Percentiles rank a stretch among this genome's conserved stretches.
Evolutionary conservation across 2,329 filamentous ascomycete genomes (phyloP).

Genomic region (Zasmidium angulare): DNA sequence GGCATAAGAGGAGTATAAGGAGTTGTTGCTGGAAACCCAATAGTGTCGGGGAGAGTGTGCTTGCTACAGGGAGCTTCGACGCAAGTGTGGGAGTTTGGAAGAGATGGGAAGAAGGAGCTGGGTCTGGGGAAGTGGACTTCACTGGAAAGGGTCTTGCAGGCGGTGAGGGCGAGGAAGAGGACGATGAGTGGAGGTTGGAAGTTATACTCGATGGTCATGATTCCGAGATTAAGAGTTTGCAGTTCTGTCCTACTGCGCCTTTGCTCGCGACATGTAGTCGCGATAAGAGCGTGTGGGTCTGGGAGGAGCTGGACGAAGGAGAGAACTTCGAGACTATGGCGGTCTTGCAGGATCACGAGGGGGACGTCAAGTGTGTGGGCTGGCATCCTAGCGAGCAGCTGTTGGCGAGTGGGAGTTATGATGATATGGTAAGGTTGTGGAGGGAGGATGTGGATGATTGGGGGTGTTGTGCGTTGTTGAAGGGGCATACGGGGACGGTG

Average conservation of each 20-base stretch:
- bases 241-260: conserved; percentile 71
- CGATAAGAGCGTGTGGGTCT: conserved; percentile 97
- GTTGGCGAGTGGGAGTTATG: conserved; percentile 88
- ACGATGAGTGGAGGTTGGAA: conserved; percentile 84
- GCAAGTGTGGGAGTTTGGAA: conserved; percentile 72
- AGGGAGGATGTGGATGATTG: conserved; percentile 91
- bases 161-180: conserved; percentile 46
- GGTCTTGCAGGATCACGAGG: conserved; percentile 89
- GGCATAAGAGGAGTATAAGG: conserved; percentile 88
- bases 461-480: conserved; percentile 80
- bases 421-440: conserved; percentile 87
- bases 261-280: conserved; percentile 86
- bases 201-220: conserved; percentile 94
- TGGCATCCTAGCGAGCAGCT: conserved; percentile 84
- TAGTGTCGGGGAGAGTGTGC: conserved; percentile 65
- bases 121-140: conserved; percentile 33
- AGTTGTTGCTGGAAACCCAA: conserved; percentile 81
- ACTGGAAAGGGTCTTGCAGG: conserved; percentile 30
- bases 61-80: conserved; percentile 93
- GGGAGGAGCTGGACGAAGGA: conserved; percentile 90
- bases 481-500: conserved; percentile 81
- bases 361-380: conserved; percentile 88
- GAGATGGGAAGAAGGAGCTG: conserved; percentile 62
- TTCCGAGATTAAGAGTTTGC: conserved; percentile 81
- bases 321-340: conserved; percentile 97